Evolutionary conservation across 2,329 filamentous ascomycete genomes (phyloP), one percentile per base, ranked within the genome.

Genomic region (Trichoderma aggressivum): DNA sequence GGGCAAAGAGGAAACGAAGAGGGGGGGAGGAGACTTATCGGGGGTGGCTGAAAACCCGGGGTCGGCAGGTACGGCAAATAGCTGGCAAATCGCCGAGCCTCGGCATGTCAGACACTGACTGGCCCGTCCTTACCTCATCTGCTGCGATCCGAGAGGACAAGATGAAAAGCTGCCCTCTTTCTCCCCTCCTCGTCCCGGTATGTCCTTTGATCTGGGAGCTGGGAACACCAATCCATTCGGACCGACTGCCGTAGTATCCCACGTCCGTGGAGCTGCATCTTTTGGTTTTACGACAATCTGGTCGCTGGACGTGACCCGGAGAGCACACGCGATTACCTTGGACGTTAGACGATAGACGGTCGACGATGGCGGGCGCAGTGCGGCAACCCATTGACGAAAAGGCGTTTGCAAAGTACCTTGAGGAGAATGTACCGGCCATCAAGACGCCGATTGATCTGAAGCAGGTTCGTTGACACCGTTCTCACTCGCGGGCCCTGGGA

Each of bases 381-480:
- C 90, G 96, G 80, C 96, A 99, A 80, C 93, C 93, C 56, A 97
- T 99, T 79, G 93, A 98, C 79, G 83, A 95, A 77, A 83, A 87
- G 77, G 89, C 92, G 18, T 86, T 99, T 70, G 92, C 95, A 84
- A 87, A 85, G 74, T 99, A 94, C 82, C 87, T 99, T 75, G 83
- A 87, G 69, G 82, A 88, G 73, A 87, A 94, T 82, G 93, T 97
- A n/a, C 93, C 94, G 3, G 87, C 91, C 77, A 94, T 99, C 79
- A 89, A 92, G 82, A 87, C 89, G 16, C 96, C 96, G 1, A 84
- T 98, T 74, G 91, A 94, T 59, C 85, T 98, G 75, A 97, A 97
- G 84, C 95, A 98, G 88, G 94, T 30, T 32, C 56, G 56, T 59
- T 34, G 11, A 3, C 30, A 21, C 18, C 10, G 5, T 34, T 30